phyloP scores from a whole-genome alignment of 2,329 filamentous ascomycete genomes.

The Blumeriella jaapii region DNA sequence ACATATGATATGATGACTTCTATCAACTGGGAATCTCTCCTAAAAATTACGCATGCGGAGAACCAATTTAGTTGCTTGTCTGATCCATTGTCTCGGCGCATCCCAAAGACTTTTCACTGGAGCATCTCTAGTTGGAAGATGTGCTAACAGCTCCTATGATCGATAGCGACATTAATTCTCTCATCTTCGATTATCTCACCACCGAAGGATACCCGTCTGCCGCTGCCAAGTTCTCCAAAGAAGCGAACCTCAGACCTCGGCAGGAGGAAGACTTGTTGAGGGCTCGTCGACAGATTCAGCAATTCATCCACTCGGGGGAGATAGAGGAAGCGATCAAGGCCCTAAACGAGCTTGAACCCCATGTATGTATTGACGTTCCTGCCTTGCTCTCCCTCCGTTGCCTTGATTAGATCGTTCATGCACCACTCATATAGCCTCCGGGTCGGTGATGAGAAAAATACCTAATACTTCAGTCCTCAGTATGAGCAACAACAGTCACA shows the following conservation, averaged over 20 bases:
- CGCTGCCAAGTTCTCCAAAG: conserved; percentile 83
- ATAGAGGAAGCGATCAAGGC: conserved; percentile 77
- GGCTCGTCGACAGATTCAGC: conserved; percentile 70
- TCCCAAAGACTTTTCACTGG: neutral
- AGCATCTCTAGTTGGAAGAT: neutral
- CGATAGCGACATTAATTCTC: conserved; percentile 78
- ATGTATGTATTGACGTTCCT: conserved; percentile 51
- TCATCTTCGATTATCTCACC: conserved; percentile 95
- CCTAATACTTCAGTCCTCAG: conserved; percentile 63
- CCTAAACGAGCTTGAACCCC: conserved; percentile 80
- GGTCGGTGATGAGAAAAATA: conserved; percentile 82
- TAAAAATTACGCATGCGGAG: conserved; percentile 80
- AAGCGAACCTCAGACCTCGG: conserved; percentile 74
- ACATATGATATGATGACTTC: conserved; percentile 60
- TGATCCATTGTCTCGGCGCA: conserved; percentile 35
- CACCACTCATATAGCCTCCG: conserved; percentile 96
- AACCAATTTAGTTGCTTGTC: conserved; percentile 71
- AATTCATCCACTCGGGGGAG: conserved; percentile 73
- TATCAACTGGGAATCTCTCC: conserved; percentile 99
- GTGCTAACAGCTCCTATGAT: conserved; percentile 17
- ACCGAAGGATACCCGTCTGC: conserved; percentile 91
- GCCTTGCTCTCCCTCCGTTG: conserved; percentile 27
- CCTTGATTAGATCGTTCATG: conserved; percentile 99
- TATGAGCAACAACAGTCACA: conserved; percentile 50
- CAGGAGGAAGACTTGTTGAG: conserved; percentile 63